Evolutionary conservation across 2,329 filamentous ascomycete genomes (phyloP).

Genomic region (Scedosporium dehoogii): DNA sequence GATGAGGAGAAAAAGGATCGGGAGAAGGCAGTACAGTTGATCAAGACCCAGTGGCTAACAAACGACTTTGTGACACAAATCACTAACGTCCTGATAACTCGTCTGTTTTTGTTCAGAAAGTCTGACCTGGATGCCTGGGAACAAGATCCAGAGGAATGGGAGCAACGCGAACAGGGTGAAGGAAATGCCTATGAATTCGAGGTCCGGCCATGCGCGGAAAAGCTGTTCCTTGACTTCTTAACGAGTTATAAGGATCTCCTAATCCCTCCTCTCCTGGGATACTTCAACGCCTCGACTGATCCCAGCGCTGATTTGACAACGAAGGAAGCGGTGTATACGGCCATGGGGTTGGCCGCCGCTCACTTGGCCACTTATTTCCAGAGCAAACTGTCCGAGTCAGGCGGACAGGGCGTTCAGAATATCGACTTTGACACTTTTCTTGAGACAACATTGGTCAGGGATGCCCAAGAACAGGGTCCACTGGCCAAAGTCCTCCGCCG

Average conservation of each 20-base stretch:
- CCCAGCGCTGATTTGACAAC: constrained; percentile 57
- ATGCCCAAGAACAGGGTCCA: constrained; percentile 56
- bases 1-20: constrained; percentile 68
- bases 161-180: constrained; percentile 75
- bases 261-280: constrained; percentile 66
- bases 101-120: constrained; percentile 78
- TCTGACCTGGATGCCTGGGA: constrained; percentile 87
- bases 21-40: constrained; percentile 52
- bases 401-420: constrained; percentile 26
- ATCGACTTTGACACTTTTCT: constrained; percentile 82
- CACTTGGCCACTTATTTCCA: constrained; percentile 45
- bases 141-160: constrained; percentile 92
- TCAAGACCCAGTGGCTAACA: constrained; percentile 68
- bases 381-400: neutral
- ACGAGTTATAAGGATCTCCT: constrained; percentile 80
- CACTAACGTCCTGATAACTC: constrained; percentile 74
- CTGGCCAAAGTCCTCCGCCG: constrained; percentile 75
- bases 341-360: constrained; percentile 75
- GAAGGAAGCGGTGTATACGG: constrained; percentile 92
- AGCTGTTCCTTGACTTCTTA: constrained; percentile 83
- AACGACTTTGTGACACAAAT: constrained; percentile 69
- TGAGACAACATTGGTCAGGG: constrained; percentile 61
- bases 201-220: constrained; percentile 85
- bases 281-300: constrained; percentile 71
- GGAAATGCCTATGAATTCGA: constrained; percentile 87